A percentile compares a stretch with the other conserved stretches of the same genome.
These are phyloP conservation scores for Rhodamnia argentea DNA, from an alignment of 345 rosid species.

Conservation along the genomic window DNA sequence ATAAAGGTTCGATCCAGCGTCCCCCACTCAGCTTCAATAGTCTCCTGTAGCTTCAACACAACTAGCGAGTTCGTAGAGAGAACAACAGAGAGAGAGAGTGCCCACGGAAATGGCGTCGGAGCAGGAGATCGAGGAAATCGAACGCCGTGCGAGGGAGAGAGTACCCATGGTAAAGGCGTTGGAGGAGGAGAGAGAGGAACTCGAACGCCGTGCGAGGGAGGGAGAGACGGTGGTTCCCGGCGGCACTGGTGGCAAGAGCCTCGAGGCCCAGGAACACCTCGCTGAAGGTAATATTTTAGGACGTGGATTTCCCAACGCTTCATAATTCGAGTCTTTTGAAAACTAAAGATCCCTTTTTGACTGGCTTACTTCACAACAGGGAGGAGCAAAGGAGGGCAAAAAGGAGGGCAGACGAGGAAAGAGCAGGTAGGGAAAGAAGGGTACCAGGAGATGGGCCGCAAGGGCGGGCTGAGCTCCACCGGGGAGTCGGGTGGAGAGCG, in stretches of 20 bases:
- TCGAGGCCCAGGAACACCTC: constrained; percentile 79
- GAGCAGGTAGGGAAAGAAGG: constrained; percentile 66
- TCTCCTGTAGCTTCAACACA: neutral
- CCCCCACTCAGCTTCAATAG: neutral
- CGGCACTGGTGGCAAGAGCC: constrained; percentile 88
- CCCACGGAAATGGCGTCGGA: constrained; percentile 24
- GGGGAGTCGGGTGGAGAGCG: constrained; percentile 58
- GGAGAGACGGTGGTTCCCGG: constrained; percentile 81
- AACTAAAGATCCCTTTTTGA: neutral
- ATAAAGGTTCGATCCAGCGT: neutral
- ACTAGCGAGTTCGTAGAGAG: neutral
- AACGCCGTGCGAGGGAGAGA: constrained; percentile 62
- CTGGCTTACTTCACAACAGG: neutral
- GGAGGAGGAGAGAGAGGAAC: constrained; percentile 25
- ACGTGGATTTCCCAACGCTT: too few species aligned
- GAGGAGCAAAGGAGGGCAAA: constrained; percentile 35
- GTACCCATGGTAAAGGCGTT: neutral
- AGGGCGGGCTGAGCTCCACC: constrained; percentile 51
- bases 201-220: constrained; percentile 59
- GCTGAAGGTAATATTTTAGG: constrained; percentile 46
- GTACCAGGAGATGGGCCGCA: constrained; percentile 63
- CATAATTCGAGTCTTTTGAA: neutral
- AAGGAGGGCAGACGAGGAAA: constrained; percentile 25
- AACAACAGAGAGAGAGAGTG: neutral
- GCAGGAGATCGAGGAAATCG: constrained; percentile 46